Conservation (phyloP, 2,329 filamentous ascomycete genomes). For the Penicillium olsonii region DNA sequence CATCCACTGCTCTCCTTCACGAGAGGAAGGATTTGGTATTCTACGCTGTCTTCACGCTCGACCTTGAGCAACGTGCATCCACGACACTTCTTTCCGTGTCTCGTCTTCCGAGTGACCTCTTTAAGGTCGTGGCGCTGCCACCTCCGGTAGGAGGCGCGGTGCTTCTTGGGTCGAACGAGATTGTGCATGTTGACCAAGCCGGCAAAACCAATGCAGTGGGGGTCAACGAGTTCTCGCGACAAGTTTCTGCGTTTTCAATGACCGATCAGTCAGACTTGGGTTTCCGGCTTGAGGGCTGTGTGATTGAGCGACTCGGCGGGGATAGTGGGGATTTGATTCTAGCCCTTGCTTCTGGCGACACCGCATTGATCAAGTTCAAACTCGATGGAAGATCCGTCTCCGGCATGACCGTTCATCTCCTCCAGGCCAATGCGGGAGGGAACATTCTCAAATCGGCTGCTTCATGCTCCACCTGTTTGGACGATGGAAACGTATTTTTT, state of each 20-base stretch:
- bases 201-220: constrained; percentile 91
- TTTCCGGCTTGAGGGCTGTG: constrained; percentile 78
- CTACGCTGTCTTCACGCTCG: constrained; percentile 93
- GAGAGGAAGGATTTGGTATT: constrained; percentile 82
- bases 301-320: constrained; percentile 72
- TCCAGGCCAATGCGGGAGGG: constrained; percentile 66
- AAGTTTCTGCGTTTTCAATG: constrained; percentile 79
- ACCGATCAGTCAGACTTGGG: constrained; percentile 80
- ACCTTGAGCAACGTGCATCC: constrained; percentile 88
- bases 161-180: constrained; percentile 81
- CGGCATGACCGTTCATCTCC: constrained; percentile 70
- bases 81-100: constrained; percentile 87
- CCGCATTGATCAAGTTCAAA: constrained; percentile 77
- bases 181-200: constrained; percentile 94
- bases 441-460: constrained; percentile 61
- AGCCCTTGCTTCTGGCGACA: constrained; percentile 71
- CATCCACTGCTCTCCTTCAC: constrained; percentile 70
- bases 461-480: constrained; percentile 70
- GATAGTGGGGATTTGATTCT: constrained; percentile 84
- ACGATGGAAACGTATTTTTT: constrained; percentile 72
- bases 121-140: constrained; percentile 77
- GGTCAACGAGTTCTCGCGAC: constrained; percentile 85
- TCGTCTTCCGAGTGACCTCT: constrained; percentile 83
- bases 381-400: constrained; percentile 91
- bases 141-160: constrained; percentile 86